Percentiles rank a stretch among this genome's conserved stretches.
These are phyloP conservation scores for Chalaropsis ovoidea DNA, from an alignment of 2,329 filamentous ascomycete genomes.

Conservation along the genomic window DNA sequence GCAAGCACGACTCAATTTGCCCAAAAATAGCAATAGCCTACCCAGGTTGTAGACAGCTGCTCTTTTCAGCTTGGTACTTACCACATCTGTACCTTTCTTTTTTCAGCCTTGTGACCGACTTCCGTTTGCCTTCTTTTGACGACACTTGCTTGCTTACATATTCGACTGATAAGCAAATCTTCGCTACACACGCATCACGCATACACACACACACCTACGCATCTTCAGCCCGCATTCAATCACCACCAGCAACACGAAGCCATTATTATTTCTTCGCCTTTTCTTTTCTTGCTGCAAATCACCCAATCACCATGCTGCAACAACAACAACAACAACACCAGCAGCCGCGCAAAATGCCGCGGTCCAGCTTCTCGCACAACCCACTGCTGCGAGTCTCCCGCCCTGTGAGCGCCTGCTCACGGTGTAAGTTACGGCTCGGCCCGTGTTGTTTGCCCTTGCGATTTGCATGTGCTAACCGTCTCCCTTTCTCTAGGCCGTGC, in stretches of 20 bases:
- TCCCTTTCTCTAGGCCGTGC: slow-evolving; percentile 49
- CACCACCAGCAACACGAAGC: background rate
- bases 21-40: background rate
- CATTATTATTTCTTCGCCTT: slow-evolving; percentile 5
- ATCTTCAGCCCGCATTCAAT: background rate
- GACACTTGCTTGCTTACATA: background rate
- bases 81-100: background rate
- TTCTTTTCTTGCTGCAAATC: slow-evolving; percentile 23
- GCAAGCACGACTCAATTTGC: background rate
- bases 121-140: background rate
- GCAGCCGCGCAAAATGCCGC: slow-evolving; percentile 30
- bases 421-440: slow-evolving; percentile 43
- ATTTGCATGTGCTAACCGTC: background rate
- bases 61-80: slow-evolving; percentile 3
- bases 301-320: slow-evolving; percentile 30
- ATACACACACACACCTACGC: background rate
- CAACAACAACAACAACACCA: slow-evolving; percentile 13
- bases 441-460: background rate
- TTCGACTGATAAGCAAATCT: background rate
- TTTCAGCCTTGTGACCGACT: slow-evolving; percentile 2
- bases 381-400: slow-evolving; percentile 63
- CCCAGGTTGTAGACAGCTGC: background rate
- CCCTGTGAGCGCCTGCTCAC: slow-evolving; percentile 68
- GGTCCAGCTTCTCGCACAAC: slow-evolving; percentile 42
- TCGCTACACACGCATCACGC: background rate